Base-by-base conservation (phyloP, 345 rosid genomes). In the Psidium guajava region DNA sequence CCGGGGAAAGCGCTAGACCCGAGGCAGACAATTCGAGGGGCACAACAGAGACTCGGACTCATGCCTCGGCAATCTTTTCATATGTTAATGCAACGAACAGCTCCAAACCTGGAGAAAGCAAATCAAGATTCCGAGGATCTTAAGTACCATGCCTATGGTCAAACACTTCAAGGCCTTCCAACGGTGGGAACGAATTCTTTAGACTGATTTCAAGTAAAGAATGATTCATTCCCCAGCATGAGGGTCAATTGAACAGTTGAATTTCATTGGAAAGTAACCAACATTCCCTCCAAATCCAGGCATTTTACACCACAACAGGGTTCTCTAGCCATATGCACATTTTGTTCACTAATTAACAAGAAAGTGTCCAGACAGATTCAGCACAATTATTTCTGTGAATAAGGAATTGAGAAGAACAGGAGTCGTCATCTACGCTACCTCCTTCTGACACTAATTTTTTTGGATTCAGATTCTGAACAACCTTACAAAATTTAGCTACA, bases 401-500 rank as follows among this genome's bases (percentile, higher is more conserved):
- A 69, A 69, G 14, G 77, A 64, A 16, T 16, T 64, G 44, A 69
- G 47, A 69, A 69, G 47, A 42, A 69, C 44, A 69, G 36, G 47
- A 69, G 21, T 18, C 18, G 40, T 36, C 47, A 69, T 18, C 24
- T 18, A 69, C 13, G 22, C 47, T 69, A 18, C 47, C 80, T 36
- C 80, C 36, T 69, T 36, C 80, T 9, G 25, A 42, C 80, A 69
- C 47, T 69, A 69, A 69, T 18, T 36, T 21, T 82, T 82, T 54
- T 24, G 25, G 56, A 82, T 32, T 20, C 56, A 82, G 58, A 28
- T 11, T n/a, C 25, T 53, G 25, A 8, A 55, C 81, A 52, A 51
- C 28, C 44, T 82, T 53, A 86, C 87, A 86, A 69, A 86, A 82
- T 86, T 82, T 80, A 22, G 87, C 52, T n/a, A 58, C 82, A 28